Evolutionary conservation across 169 alveolate species (phyloP).

Genomic region (Eimeria maxima): DNA sequence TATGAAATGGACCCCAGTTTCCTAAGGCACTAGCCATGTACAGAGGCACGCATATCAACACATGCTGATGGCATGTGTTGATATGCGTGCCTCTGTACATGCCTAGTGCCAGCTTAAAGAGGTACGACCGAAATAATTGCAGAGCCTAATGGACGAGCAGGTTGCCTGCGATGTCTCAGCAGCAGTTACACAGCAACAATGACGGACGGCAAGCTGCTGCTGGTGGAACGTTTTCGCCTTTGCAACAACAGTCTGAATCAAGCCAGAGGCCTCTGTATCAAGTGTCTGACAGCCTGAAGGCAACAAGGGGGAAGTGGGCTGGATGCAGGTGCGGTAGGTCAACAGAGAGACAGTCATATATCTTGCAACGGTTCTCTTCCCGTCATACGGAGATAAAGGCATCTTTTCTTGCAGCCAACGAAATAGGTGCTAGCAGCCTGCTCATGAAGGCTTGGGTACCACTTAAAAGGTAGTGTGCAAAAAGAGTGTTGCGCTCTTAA

Average conservation of each 20-base stretch:
- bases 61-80: background rate
- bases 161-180: background rate
- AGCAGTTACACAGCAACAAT: background rate
- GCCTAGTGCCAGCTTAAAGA: background rate
- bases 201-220: constrained; percentile 16
- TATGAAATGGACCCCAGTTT: background rate
- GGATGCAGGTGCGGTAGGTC: background rate
- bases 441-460: background rate
- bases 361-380: background rate
- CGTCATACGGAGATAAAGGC: background rate
- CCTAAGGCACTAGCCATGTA: background rate
- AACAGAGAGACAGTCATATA: background rate
- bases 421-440: background rate
- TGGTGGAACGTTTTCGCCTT: background rate
- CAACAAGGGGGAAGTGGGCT: background rate
- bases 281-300: constrained; percentile 48
- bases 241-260: background rate
- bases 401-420: background rate
- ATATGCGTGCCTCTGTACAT: too few species aligned
- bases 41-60: background rate
- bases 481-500: background rate
- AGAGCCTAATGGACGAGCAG: background rate
- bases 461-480: background rate
- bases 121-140: background rate
- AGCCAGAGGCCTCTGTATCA: background rate